A percentile compares a stretch with the other conserved stretches of the same genome.
Conservation (phyloP, 2,329 filamentous ascomycete genomes). For the Trichophyton rubrum region DNA sequence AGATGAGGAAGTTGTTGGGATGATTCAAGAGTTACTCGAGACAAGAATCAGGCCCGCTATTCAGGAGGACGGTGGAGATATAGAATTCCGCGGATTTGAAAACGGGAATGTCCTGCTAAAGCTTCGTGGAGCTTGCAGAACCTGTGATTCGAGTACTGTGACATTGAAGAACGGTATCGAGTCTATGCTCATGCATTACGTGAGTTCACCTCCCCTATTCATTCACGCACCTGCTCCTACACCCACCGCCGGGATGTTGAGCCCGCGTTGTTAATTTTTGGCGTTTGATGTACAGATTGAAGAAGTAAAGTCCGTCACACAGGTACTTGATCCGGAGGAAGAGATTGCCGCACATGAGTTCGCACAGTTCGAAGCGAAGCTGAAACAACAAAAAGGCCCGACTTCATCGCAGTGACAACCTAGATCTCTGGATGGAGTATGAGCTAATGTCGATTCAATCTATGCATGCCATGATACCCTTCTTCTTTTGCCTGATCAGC, state of each 20-base stretch:
- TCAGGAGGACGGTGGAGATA: slow-evolving; percentile 94
- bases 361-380: slow-evolving; percentile 84
- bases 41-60: slow-evolving; percentile 91
- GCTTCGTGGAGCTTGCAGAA: slow-evolving; percentile 82
- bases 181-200: slow-evolving; percentile 95
- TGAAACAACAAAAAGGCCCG: slow-evolving; percentile 46
- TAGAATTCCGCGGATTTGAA: slow-evolving; percentile 85
- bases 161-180: slow-evolving; percentile 97
- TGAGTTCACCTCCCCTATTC: slow-evolving; percentile 38
- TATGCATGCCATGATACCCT: neutral
- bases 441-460: neutral
- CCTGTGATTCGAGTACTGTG: slow-evolving; percentile 92
- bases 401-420: slow-evolving; percentile 33
- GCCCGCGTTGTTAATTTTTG: neutral
- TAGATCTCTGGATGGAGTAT: slow-evolving; percentile 39
- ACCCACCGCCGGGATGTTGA: neutral
- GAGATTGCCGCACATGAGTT: slow-evolving; percentile 79
- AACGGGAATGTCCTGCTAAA: slow-evolving; percentile 76
- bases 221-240: neutral
- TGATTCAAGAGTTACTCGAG: slow-evolving; percentile 97
- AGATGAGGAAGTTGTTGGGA: slow-evolving; percentile 85
- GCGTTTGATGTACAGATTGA: slow-evolving; percentile 56
- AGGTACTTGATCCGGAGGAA: slow-evolving; percentile 84
- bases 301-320: slow-evolving; percentile 83
- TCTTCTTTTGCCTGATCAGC: neutral